Base-by-base conservation (phyloP, 345 rosid species). In the Erucastrum elatum region DNA sequence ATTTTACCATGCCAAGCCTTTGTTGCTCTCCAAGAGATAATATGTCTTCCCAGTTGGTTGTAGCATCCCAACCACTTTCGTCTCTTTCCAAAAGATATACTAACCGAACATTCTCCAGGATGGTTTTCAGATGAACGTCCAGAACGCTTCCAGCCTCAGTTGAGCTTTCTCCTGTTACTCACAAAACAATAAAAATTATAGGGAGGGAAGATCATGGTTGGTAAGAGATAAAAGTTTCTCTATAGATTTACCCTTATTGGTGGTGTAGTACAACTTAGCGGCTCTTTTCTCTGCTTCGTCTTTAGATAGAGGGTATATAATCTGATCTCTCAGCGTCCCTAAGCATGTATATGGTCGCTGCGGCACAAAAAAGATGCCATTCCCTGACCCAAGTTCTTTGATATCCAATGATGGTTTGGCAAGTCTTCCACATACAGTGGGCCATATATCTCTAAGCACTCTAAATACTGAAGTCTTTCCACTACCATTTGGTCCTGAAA, bases 11-110 rank as follows among this genome's bases (percentile, higher is more conserved):
- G 79, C 99, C 97, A 71, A 95, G 84, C 82, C 99, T 89, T 81
- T 95, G 99, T 82, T 93, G 99, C 80, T 95, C 99, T 61, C 99
- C 99, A 8, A 95, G 97, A 75, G 99, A 95, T 13, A 95, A 92
- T 65, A 82, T 88, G 76, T 95, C 94, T 85, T 93, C 97, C 99
- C 99, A 95, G 74, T 90, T 89, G 44, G 81, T 73, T 65, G 77
- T 75, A 53, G 98, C 89, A 83, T 93, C 94, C 98, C 96, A 95
- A 62, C 94, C 94, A 66, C 86, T 84, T 77, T 84, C 90, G 64
- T 87, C 97, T 83, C 99, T 86, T 74, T 91, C 98, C 85, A 93
- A 79, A 67, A 95, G 94, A 86, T 95, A 95, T 64, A 80, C 87
- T 64, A 95, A 81, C 65, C 97, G 83, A 65, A 95, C 97, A 85